Conservation (phyloP, 2,329 filamentous ascomycete species). For the Reticulascus tulasneorum region DNA sequence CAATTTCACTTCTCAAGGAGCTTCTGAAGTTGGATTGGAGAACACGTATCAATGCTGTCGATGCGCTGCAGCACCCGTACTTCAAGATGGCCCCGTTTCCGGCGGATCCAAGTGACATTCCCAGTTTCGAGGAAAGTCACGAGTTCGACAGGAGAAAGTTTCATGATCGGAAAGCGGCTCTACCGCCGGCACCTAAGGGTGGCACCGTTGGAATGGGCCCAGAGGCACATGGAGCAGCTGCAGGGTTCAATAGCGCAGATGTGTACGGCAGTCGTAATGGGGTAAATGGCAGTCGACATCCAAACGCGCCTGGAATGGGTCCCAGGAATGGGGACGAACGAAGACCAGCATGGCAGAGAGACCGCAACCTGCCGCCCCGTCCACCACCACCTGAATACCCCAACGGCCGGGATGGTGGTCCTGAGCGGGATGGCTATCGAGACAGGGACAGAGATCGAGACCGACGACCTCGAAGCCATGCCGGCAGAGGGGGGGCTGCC, state of each 20-base stretch:
- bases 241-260: conserved; percentile 48
- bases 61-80: conserved; percentile 88
- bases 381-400: conserved; percentile 43
- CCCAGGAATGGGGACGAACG: conserved; percentile 35
- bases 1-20: conserved; percentile 75
- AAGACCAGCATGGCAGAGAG: conserved; percentile 52
- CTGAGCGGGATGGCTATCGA: conserved; percentile 36
- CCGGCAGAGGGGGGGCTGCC: conserved; percentile 31
- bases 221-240: conserved; percentile 41
- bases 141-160: conserved; percentile 93
- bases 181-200: conserved; percentile 87
- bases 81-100: conserved; percentile 78
- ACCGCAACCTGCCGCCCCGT: conserved; percentile 47
- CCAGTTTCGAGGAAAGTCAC: conserved; percentile 88
- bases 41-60: conserved; percentile 84
- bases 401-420: conserved; percentile 29
- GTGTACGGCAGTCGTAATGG: conserved; percentile 46
- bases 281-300: conserved; percentile 42
- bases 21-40: conserved; percentile 87
- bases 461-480: conserved; percentile 25
- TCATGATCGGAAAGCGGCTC: conserved; percentile 75
- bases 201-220: conserved; percentile 80
- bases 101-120: conserved; percentile 80
- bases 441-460: conserved; percentile 26
- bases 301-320: conserved; percentile 27